Evolutionary conservation across 2,329 filamentous ascomycete genomes (phyloP), one percentile per base, ranked within the genome.

Genomic region (Neofusicoccum laricinum): DNA sequence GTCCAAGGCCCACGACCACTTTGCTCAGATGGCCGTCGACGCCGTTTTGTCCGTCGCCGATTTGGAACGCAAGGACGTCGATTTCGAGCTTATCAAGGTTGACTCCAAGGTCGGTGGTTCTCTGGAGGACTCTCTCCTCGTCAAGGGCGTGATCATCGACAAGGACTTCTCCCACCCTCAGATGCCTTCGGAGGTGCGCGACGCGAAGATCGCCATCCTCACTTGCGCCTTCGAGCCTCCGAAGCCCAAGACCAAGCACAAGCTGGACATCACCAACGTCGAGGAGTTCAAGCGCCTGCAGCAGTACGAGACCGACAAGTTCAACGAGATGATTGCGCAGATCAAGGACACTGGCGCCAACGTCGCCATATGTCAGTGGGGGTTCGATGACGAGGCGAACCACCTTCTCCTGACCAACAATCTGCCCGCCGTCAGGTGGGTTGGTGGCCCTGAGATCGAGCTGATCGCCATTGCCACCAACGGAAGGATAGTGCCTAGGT

Each of bases 91-190:
- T 71, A 99, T 99, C 84, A 99, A 99, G 85, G 94, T 99, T 59
- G 95, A 99, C 74, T 94, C 95, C 73, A 99, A 99, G 84, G 93
- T 98, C 40, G 95, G 95, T 71, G 95, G 96, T 66, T 81, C 94
- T 32, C 85, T 99, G 17, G 94, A 98, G 79, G 95, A 99, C 79
- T 91, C 93, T 5, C 81, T 98, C 34, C 88, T 99, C 48, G 94
- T 99, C 71, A 96, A 98, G 82, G 95, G 95, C 77, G 95, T 99
- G 69, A 96, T 99, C 77, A 87, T 99, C 78, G 95, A 99, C 86
- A 99, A 99, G 84, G 96, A 99, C 82, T 99, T 99, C 79, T 98
- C 95, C 40, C 95, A 99, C 79, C 95, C 95, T 12, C 95, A 99
- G 82, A 99, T 99, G 95, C 95, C 95, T 11, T 91, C 90, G 58